Evolutionary conservation across 768 basidiomycete genomes (phyloP), one percentile per base, ranked within the genome.

Genomic region (Cystoderma amianthinum): DNA sequence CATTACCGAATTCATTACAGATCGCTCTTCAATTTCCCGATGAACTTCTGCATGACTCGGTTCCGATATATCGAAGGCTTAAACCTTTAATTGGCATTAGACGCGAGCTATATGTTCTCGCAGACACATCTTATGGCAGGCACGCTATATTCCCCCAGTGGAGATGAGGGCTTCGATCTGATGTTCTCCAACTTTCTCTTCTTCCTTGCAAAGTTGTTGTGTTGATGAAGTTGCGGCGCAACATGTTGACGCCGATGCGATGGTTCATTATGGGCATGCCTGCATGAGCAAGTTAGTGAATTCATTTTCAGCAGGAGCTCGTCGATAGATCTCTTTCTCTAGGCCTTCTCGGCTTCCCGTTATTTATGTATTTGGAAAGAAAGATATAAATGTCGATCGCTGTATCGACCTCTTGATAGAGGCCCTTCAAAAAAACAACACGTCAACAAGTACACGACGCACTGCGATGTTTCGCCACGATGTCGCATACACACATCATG

Each of bases 71-170:
- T 56, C 71, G 76, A 28, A 56, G 63, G 3, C 69, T 99, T 24
- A 86, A 82, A 54, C 54, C 55, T 2, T 60, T 53, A 20, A 56
- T 80, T 17, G 65, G 70, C 34, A 38, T 38, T 13, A 60, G 59
- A 16, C 66, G 65, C 38, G 85, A 94, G 51, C 64, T 90, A 17
- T 95, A 91, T 57, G 84, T 96, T 3, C 72, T 97, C n/a, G 95
- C 94, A 10, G 95, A 99, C 61, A 97, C 94, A 16, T 95, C 94
- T 3, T 97, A 97, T 60, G 96, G 94, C 63, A 94, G 88, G 94
- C 80, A 65, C 34, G 78, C 53, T 42, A 44, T 47, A 18, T 21
- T 24, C 16, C n/a, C 38, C 43, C 38, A 15, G 21, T 40, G 22
- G 21, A 18, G 18, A 22, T 32, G 9, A 41, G 9, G 30, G 35